These are phyloP conservation scores for Lachnellula occidentalis DNA, from an alignment of 2,329 filamentous ascomycete species.

Conservation along the genomic window DNA sequence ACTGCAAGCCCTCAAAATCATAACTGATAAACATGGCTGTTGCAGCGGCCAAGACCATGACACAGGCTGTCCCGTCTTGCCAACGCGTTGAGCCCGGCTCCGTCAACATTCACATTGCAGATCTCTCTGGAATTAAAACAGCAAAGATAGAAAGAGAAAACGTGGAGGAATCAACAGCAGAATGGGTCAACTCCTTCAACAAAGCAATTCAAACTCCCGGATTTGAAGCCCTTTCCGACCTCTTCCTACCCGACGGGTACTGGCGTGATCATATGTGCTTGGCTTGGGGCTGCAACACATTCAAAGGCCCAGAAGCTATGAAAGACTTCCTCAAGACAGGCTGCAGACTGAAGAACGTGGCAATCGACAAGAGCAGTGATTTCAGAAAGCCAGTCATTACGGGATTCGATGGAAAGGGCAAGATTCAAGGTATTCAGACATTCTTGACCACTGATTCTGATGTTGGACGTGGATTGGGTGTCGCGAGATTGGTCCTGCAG, in stretches of 20 bases:
- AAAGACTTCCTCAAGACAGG: constrained; percentile 25
- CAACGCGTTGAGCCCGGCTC: constrained; percentile 47
- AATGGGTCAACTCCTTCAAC: constrained; percentile 32
- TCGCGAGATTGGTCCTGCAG: constrained; percentile 45
- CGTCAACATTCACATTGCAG: constrained; percentile 45
- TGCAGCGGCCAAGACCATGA: constrained; percentile 8
- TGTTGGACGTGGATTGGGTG: constrained; percentile 49
- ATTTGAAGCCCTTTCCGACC: constrained; percentile 28
- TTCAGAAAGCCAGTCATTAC: constrained; percentile 23
- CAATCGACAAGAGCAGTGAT: constrained; percentile 29
- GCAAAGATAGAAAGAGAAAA: constrained; percentile 16
- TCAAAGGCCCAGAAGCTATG: constrained; percentile 39
- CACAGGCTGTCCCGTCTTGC: constrained; percentile 30
- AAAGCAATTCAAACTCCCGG: constrained; percentile 34
- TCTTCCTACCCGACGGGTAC: constrained; percentile 44
- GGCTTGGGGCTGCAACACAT: constrained; percentile 50
- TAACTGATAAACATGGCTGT: constrained; percentile 9
- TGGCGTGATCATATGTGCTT: constrained; percentile 56
- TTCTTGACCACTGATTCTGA: constrained; percentile 50
- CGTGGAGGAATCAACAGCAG: constrained; percentile 7
- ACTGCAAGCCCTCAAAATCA: not conserved
- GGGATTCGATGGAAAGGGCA: constrained; percentile 36
- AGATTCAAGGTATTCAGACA: constrained; percentile 46
- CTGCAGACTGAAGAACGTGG: constrained; percentile 33
- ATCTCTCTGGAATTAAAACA: constrained; percentile 35